Evolutionary conservation across 2,329 filamentous ascomycete species (phyloP).

Genomic region (Stemphylium lycopersici): DNA sequence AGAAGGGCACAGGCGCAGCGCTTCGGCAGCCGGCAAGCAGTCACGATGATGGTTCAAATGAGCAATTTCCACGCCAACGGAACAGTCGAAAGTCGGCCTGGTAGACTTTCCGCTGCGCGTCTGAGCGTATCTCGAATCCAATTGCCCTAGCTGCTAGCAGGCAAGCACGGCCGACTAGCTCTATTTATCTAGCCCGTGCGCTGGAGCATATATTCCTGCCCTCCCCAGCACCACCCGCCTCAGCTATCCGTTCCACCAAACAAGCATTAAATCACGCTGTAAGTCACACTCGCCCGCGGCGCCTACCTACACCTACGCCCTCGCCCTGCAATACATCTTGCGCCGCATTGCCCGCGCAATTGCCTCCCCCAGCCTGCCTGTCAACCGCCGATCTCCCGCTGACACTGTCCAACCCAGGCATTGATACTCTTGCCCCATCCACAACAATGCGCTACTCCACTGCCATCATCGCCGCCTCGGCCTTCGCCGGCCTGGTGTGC

Average conservation of each 20-base stretch:
- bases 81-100: conserved; percentile 7
- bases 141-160: conserved; percentile 21
- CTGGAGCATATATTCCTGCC: conserved; percentile 22
- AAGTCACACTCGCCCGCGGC: conserved; percentile 8
- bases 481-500: conserved; percentile 53
- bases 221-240: conserved; percentile 23
- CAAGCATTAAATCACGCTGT: conserved; percentile 25
- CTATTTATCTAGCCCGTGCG: conserved; percentile 23
- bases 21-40: conserved; percentile 7
- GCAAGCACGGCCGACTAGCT: conserved; percentile 19
- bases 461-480: conserved; percentile 54
- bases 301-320: no score
- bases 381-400: conserved; percentile 30
- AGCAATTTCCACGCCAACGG: conserved; percentile 23
- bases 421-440: conserved; percentile 42
- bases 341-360: background rate
- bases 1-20: background rate
- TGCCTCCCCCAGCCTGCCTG: background rate
- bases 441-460: conserved; percentile 56
- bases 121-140: conserved; percentile 33
- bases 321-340: background rate
- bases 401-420: conserved; percentile 39
- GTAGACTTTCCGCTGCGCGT: conserved; percentile 18
- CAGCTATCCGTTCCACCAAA: conserved; percentile 13
- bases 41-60: conserved; percentile 16